Base-by-base conservation (phyloP, 345 rosid genomes). In the Psidium guajava region DNA sequence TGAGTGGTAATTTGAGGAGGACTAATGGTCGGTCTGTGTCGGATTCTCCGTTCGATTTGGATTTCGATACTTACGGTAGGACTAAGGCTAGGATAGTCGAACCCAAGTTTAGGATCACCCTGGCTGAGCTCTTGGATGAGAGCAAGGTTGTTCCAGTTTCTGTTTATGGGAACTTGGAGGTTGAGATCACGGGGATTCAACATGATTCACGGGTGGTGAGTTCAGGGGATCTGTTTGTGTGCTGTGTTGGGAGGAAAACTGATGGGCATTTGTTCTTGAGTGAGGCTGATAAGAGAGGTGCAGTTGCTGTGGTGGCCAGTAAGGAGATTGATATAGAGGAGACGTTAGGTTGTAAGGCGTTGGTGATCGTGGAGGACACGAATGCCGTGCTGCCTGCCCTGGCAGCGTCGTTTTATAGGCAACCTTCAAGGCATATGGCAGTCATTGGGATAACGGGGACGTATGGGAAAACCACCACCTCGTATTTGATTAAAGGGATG, bases 281-380 rank as follows among this genome's bases (percentile, higher is more conserved):
- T 52, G 99, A 97, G 92, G 98, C 98, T 75, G 98, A 95, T 84
- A 97, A 95, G 91, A 94, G 99, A 93, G 98, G 98, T 86, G 98
- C 98, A 11, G 97, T 95, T 89, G 98, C 98, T 1, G 96, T 97
- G 77, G 98, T 95, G 24, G 97, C 99, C 59, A 95, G 98, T 86
- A 94, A 93, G 82, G 99, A 94, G 94, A 92, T 95, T 80, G 95
- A 95, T 85, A 97, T 97, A 83, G 97, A 95, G 89, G 98, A 93
- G 82, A 95, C 99, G 47, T 91, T 97, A 89, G 95, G 94, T 56
- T 95, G 98, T 61, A 95, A 87, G 88, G 98, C 98, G n/a, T 92
- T 97, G 90, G 98, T 95, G 49, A 93, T 95, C 40, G 99, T 95
- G 82, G 98, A 95, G 91, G 98, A 97, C 81, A 95, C 97, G n/a